These are phyloP conservation scores for Hippophae rhamnoides DNA, from an alignment of 306 rosid species.

Conservation along the genomic window DNA sequence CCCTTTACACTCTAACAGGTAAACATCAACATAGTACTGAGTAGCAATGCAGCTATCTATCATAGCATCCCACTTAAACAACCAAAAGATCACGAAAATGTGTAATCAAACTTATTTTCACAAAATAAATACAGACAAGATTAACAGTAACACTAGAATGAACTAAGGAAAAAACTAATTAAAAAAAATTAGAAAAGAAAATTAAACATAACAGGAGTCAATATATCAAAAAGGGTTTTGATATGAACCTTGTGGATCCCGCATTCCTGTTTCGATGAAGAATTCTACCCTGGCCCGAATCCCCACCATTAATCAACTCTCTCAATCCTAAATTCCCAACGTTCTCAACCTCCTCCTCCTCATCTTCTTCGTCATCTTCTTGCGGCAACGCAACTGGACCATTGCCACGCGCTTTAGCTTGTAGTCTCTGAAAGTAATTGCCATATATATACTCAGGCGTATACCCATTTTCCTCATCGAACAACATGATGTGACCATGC, in stretches of 20 bases:
- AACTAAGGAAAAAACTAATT: not conserved
- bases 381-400: conserved; percentile 4
- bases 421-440: conserved; percentile 71
- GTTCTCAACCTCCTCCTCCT: conserved; percentile 23
- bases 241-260: conserved; percentile 51
- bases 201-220: not conserved
- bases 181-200: not conserved
- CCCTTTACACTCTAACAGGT: no score
- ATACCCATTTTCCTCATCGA: conserved; percentile 62
- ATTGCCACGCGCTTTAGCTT: conserved; percentile 13
- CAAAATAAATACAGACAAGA: not conserved
- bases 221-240: not conserved
- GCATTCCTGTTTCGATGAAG: conserved; percentile 78
- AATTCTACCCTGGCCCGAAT: conserved; percentile 47
- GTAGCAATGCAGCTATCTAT: no score
- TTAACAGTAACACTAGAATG: not conserved
- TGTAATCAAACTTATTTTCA: not conserved
- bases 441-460: conserved; percentile 88
- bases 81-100: no score
- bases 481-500: conserved; percentile 91
- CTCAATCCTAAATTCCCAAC: conserved; percentile 51
- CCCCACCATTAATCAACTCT: conserved; percentile 61
- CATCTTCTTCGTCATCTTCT: conserved; percentile 15
- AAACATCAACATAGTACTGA: no score
- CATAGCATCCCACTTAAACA: no score